phyloP scores from a whole-genome alignment of 495 filamentous ascomycete genomes.

The Choiromyces venosus region DNA sequence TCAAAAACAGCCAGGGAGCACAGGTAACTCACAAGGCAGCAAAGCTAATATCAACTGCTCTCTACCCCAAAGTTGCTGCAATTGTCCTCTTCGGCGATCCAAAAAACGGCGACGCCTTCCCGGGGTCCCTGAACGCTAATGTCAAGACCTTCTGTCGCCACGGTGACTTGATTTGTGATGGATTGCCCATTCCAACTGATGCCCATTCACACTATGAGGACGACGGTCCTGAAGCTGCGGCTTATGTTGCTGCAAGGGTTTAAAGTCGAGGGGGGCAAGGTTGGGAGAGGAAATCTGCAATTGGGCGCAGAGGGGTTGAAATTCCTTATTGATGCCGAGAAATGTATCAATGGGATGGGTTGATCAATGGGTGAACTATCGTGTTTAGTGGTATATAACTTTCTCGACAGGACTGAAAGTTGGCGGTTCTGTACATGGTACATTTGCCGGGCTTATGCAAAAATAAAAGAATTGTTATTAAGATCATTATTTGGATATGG shows the following conservation, averaged over 20 bases:
- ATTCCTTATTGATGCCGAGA: too few species aligned
- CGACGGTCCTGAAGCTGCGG: constrained; percentile 23
- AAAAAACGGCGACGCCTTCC: constrained; percentile 24
- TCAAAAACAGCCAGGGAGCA: constrained; percentile 32
- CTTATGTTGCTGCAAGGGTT: constrained; percentile 27
- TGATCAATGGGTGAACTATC: too few species aligned
- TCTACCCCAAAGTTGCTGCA: constrained; percentile 18
- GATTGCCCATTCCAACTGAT: constrained; percentile 16
- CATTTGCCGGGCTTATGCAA: too few species aligned
- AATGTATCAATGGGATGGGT: too few species aligned
- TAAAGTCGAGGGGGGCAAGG: not conserved
- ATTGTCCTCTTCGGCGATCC: constrained; percentile 40
- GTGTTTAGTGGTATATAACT: too few species aligned
- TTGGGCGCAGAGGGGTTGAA: too few species aligned
- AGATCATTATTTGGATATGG: too few species aligned
- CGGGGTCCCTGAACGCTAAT: constrained; percentile 33
- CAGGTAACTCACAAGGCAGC: constrained; percentile 37
- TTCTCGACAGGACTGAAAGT: too few species aligned
- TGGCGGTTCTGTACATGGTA: too few species aligned
- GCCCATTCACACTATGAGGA: constrained; percentile 24
- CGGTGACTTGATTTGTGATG: constrained; percentile 28
- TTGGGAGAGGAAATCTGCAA: too few species aligned
- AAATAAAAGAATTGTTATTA: too few species aligned
- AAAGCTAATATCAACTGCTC: constrained; percentile 7
- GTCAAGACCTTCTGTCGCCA: constrained; percentile 32